Percentiles rank a stretch among this genome's conserved stretches.
Conservation (phyloP, 768 basidiomycete genomes). For the Termitomyces sp. region DNA sequence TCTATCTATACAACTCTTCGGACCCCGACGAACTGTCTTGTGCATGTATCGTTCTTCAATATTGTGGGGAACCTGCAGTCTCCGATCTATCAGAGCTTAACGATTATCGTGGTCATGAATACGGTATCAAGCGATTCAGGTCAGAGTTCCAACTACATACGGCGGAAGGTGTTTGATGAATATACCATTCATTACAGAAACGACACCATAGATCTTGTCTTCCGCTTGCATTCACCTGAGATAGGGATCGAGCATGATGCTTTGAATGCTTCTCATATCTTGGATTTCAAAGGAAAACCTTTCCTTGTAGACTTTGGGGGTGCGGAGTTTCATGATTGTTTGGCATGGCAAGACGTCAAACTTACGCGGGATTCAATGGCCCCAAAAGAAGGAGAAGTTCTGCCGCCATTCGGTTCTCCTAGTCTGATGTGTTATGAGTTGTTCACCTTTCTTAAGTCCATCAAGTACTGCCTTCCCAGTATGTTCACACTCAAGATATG, state of each 20-base stretch:
- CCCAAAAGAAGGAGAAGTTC: neutral
- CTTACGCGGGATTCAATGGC: neutral
- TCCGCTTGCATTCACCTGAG: neutral
- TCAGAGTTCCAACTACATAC: neutral
- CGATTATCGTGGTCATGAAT: neutral
- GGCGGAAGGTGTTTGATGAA: neutral
- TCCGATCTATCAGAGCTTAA: neutral
- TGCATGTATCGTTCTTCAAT: too few relatives aligned
- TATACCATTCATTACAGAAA: neutral
- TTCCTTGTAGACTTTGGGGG: neutral
- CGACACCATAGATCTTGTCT: neutral
- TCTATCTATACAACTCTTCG: too few relatives aligned
- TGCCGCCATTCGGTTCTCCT: neutral
- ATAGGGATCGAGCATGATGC: neutral
- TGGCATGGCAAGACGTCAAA: neutral
- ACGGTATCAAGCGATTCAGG: neutral
- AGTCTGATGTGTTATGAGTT: neutral
- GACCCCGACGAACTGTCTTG: too few relatives aligned
- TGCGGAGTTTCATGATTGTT: neutral
- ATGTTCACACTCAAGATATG: too few relatives aligned
- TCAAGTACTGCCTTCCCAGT: neutral
- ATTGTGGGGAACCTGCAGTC: neutral
- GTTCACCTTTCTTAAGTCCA: neutral
- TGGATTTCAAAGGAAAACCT: neutral
- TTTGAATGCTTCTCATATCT: neutral